Base-by-base conservation (phyloP, 345 rosid genomes). In the Eucalyptus leucophloia region DNA sequence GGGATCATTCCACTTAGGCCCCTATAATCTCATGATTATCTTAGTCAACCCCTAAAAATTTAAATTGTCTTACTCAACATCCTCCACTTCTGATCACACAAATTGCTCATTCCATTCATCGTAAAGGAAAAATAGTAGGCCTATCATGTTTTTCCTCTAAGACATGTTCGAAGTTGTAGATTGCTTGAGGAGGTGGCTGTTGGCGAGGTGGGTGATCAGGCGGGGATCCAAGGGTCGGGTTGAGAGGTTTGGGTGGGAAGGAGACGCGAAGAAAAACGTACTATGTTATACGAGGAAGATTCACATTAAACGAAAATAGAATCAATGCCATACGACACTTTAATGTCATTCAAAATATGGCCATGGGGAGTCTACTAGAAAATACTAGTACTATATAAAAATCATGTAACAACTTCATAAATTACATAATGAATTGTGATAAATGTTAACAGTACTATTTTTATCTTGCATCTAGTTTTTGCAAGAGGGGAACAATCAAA, bases 51-150 rank as follows among this genome's bases (percentile, higher is more conserved):
- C 65, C 65, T 58, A 10, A 58, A 24, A 24, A 58, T 11, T 58
- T 24, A 89, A 95, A 95, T 5, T 95, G 98, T 50, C 60, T 21
- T 54, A 54, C 60, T 54, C 60, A 21, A 54, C 60, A 21, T 54
- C 60, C 60, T 54, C 23, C 9, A 54, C 58, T 51, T 51, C 54
- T 51, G 54, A 51, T 51, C 54, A 51, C 19, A 51, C 54, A 51
- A 51, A 54, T 1, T 53, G 58, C 58, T 53, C 18, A 51, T 51
- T 51, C 54, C 54, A 51, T 51, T 51, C 50, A 51, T 51, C 54
- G 54, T 1, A 50, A 50, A 51, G 54, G 54, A 51, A 51, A 1
- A 51, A 51, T 51, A 51, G 54, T 51, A 1, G 19, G 54, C 54
- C 54, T 51, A 51, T 51, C 5, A 51, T 51, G 54, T 15, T 51